Conservation (phyloP, 345 rosid genomes). For the Noccaea caerulescens region DNA sequence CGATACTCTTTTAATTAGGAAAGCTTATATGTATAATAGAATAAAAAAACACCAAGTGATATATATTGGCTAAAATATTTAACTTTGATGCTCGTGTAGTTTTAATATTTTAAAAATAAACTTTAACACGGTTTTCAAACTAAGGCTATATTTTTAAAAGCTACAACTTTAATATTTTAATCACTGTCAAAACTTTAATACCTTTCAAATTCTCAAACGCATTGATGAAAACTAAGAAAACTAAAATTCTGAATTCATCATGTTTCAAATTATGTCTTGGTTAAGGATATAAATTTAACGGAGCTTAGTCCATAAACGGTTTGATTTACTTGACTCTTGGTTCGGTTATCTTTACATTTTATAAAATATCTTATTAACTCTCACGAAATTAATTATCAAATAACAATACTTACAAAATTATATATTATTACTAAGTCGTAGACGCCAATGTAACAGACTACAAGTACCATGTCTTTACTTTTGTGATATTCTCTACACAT, state of each 20-base stretch:
- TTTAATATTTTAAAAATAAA: not conserved
- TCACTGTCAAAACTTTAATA: not conserved
- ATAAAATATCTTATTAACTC: not conserved
- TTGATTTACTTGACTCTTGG: not conserved
- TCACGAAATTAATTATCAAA: not conserved
- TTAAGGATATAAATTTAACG: not conserved
- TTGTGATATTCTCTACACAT: not conserved
- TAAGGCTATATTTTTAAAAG: not conserved
- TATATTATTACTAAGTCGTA: not conserved
- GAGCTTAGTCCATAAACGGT: not conserved
- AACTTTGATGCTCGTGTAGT: conserved; percentile 12
- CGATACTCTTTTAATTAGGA: not conserved
- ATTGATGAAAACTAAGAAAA: not conserved
- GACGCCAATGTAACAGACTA: conserved; percentile 9
- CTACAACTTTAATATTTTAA: not conserved
- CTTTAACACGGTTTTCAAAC: conserved; percentile 2
- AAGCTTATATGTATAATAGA: not conserved
- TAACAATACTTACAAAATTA: no score
- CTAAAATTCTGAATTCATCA: not conserved
- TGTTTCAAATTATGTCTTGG: not conserved
- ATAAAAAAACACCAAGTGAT: not conserved
- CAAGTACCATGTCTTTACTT: not conserved
- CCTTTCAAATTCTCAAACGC: not conserved
- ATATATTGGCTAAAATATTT: not conserved
- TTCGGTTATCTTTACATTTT: not conserved